These are phyloP conservation scores for Phalaenopsis aphrodite DNA, from an alignment of 106 monocot genomes.

Conservation along the genomic window DNA sequence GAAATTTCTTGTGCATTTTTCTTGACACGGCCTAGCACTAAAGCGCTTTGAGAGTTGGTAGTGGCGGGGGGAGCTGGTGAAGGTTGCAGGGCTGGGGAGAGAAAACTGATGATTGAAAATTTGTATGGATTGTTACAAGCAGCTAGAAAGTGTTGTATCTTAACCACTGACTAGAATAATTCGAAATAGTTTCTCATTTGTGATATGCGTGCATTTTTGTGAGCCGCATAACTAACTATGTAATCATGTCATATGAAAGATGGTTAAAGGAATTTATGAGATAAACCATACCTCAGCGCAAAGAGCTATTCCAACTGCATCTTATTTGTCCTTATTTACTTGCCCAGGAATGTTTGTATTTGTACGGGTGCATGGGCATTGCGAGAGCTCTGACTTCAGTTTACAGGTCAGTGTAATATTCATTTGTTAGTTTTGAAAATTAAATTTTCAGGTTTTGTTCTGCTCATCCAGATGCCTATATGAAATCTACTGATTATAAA, in stretches of 20 bases:
- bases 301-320: background rate
- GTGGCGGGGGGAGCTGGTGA: background rate
- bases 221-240: background rate
- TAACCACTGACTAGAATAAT: background rate
- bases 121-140: too few relatives aligned
- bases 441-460: background rate
- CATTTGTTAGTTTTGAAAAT: background rate
- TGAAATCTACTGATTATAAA: background rate
- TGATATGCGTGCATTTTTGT: background rate
- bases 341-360: background rate
- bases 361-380: background rate
- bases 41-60: background rate
- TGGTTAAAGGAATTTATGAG: background rate
- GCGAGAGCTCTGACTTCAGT: background rate
- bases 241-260: background rate
- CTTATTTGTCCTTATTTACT: background rate
- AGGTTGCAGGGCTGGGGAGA: too few relatives aligned
- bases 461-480: background rate
- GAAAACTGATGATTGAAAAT: too few relatives aligned
- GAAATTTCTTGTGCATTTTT: background rate
- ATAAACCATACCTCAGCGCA: background rate
- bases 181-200: background rate
- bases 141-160: background rate
- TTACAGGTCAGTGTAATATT: background rate
- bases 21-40: background rate